Conservation (phyloP, 352 stramenopile species). For the Phytophthora sp. region DNA sequence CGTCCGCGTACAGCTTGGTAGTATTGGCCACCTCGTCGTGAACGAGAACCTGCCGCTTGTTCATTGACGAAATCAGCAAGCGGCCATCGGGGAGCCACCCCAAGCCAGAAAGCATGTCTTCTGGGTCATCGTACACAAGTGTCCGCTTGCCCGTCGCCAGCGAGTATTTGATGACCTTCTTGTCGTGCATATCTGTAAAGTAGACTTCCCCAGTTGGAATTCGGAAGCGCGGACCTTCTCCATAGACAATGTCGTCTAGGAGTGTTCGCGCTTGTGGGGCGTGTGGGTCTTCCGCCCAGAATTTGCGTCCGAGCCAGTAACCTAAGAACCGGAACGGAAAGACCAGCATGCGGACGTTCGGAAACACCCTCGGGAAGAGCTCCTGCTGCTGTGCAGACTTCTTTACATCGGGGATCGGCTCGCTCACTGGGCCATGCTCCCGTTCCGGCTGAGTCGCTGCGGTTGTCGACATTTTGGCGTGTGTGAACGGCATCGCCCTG, state of each 20-base stretch:
- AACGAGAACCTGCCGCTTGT: conserved; percentile 51
- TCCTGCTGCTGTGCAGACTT: conserved; percentile 16
- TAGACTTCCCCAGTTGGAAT: conserved; percentile 57
- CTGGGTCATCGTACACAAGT: conserved; percentile 48
- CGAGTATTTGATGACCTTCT: conserved; percentile 68
- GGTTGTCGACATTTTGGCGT: conserved; percentile 8
- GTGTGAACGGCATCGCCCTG: no score
- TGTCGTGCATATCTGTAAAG: conserved; percentile 69
- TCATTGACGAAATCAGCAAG: conserved; percentile 65
- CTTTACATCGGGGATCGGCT: conserved; percentile 1
- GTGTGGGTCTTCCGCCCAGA: conserved; percentile 24
- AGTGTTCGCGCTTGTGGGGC: conserved; percentile 29
- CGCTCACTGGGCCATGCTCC: background rate
- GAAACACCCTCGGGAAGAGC: conserved; percentile 38
- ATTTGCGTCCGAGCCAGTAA: conserved; percentile 39
- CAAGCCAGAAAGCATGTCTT: conserved; percentile 63
- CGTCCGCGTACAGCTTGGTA: conserved; percentile 52
- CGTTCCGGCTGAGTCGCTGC: conserved; percentile 1
- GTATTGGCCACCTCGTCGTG: conserved; percentile 43
- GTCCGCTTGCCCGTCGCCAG: conserved; percentile 41
- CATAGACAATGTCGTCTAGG: conserved; percentile 47
- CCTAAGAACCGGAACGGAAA: conserved; percentile 45
- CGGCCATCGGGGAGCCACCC: conserved; percentile 70
- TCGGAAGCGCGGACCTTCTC: conserved; percentile 68
- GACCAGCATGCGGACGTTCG: conserved; percentile 38